Evolutionary conservation across 352 stramenopile species (phyloP).

Genomic region (Aphanomyces stellatus): DNA sequence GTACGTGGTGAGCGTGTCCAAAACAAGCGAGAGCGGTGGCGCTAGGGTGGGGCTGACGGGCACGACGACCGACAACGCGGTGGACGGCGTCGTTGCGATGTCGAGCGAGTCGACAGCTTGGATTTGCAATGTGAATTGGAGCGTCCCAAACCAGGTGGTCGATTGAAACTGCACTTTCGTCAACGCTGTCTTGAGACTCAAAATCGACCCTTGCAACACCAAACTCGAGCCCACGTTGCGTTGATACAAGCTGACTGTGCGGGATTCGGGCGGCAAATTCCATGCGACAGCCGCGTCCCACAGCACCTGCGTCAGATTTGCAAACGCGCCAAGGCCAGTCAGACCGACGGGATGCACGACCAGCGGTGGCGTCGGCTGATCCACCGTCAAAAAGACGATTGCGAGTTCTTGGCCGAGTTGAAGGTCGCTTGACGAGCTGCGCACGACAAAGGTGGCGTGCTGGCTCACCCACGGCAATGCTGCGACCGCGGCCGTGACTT

Average conservation of each 20-base stretch:
- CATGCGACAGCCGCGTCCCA: neutral
- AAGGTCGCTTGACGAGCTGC: slow-evolving; percentile 1
- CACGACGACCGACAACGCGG: neutral
- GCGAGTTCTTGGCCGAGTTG: slow-evolving; percentile 16
- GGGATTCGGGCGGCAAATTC: neutral
- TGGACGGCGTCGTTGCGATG: neutral
- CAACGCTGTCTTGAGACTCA: neutral
- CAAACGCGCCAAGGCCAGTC: slow-evolving; percentile 23
- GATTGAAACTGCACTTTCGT: neutral
- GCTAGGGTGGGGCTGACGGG: neutral
- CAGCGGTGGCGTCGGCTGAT: neutral
- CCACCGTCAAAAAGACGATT: slow-evolving; percentile 21
- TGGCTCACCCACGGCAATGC: slow-evolving; percentile 16
- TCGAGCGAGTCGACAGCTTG: too few relatives aligned
- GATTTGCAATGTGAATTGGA: neutral
- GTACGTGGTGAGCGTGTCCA: neutral
- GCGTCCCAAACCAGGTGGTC: slow-evolving; percentile 8
- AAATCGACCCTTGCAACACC: neutral
- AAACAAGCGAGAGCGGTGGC: neutral
- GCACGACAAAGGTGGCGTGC: slow-evolving; percentile 13
- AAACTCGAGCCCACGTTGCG: neutral
- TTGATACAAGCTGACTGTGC: neutral
- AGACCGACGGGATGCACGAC: slow-evolving; percentile 14
- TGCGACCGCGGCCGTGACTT: slow-evolving; percentile 13
- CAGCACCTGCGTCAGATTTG: neutral